Evolutionary conservation across 345 rosid genomes (phyloP), one percentile per base, ranked within the genome.

Genomic region (Balakata baccata): DNA sequence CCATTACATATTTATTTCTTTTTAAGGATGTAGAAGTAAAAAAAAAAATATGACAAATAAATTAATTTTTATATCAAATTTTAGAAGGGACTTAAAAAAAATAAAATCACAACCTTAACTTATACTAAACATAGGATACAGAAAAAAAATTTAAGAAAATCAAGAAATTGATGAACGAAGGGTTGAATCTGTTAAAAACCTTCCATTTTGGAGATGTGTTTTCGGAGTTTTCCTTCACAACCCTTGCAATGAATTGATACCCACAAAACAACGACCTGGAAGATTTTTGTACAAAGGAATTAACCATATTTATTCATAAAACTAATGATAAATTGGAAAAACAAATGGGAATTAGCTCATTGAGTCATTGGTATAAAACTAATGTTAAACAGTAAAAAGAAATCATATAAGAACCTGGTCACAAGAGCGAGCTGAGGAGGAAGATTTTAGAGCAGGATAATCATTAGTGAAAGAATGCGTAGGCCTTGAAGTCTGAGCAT

Each of bases 171-270:
- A 29, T 29, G 34, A 29, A 29, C 34, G 34, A 29, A 29, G 34
- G 2, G 34, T 29, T 29, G 34, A 29, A 29, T 29, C 1, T 29
- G 2, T 29, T 29, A 29, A 29, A 29, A 29, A 86, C 98, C 98
- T 90, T 94, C 92, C 93, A 94, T 94, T 87, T 87, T 94, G 66
- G 97, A 87, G 66, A 94, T 84, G 74, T 94, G 97, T 67, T 87
- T 94, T 80, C 92, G 83, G 45, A 94, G 89, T 85, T 92, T 94
- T 77, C 91, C 94, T 88, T 94, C 98, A 78, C 98, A 94, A 13
- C 97, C 98, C 77, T 89, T 89, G 90, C 98, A 94, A 73, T 94
- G 94, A 66, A 94, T 90, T 57, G 98, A 89, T 64, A 94, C 95
- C 83, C 88, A 84, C 82, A 94, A 83, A 66, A 92, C 92, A 74